Conservation (phyloP, 805 yeast genomes). For the Spathaspora sp. region DNA sequence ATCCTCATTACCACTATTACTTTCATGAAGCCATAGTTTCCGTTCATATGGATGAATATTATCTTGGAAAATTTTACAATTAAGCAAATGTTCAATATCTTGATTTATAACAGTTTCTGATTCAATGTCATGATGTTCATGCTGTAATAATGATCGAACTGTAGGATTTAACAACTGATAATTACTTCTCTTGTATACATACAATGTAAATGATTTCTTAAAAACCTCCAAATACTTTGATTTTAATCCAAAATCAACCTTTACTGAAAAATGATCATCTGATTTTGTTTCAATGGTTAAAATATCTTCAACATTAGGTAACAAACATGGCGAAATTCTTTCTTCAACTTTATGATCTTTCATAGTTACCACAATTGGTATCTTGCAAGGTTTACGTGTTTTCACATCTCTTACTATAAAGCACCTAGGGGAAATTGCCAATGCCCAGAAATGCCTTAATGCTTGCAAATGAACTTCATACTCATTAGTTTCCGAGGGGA, state of each 20-base stretch:
- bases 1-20: conserved; percentile 5
- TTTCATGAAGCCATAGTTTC: conserved; percentile 26
- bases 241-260: conserved; percentile 39
- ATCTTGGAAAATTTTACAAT: conserved; percentile 19
- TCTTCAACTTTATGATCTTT: conserved; percentile 33
- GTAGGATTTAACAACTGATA: conserved; percentile 34
- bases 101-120: conserved; percentile 22
- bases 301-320: conserved; percentile 59
- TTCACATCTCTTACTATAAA: conserved; percentile 71
- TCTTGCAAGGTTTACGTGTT: conserved; percentile 51
- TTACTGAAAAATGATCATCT: conserved; percentile 51
- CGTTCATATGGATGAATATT: conserved; percentile 24
- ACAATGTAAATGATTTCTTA: conserved; percentile 43
- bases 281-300: conserved; percentile 43
- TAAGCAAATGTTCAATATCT: conserved; percentile 21
- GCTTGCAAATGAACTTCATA: conserved; percentile 75
- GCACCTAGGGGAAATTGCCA: conserved; percentile 78
- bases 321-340: conserved; percentile 58
- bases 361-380: conserved; percentile 36
- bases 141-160: conserved; percentile 29
- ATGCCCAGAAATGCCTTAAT: conserved; percentile 84
- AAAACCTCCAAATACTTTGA: conserved; percentile 43
- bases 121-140: conserved; percentile 27
- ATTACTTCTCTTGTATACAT: conserved; percentile 45
- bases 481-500: conserved; percentile 44